Base-by-base conservation (phyloP, 192 early-diverging fungal species). In the Backusella westeae region DNA sequence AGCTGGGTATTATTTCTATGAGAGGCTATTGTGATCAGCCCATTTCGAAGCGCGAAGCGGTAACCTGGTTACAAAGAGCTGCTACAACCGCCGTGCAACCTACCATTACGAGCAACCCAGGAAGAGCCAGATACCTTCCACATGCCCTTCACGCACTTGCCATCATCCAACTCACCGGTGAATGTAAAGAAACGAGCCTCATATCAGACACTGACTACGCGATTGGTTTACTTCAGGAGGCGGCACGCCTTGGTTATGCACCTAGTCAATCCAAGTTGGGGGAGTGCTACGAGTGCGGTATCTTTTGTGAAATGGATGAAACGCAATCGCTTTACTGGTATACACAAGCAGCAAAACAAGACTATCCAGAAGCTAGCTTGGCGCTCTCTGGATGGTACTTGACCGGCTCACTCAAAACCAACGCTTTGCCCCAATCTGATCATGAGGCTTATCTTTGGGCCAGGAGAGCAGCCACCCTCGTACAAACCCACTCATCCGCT, bases 51-150 rank as follows among this genome's bases (percentile, higher is more conserved):
- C 87, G 96, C 14, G 97, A 99, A 73, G 96, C 94, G 23, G 87
- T 97, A 38, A 95, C 91, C 14, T 97, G 94, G 95, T 87, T 99
- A 44, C 98, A 98, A 81, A 85, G 96, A 36, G 97, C 95, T 4
- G 95, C 94, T 0, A 87, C 89, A 36, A 91, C 92, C 77, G 94
- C 97, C 4, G 95, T 96, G 17, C 26, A 21, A 32, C 44, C 70
- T 3, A 44, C 44, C 4, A 44, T 71, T 34, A 44, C 23, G 5
- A 41, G 42, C 29, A 49, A 36, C 14, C 26, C 26, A 49, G 70
- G 44, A 46, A 29, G 14, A 23, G 39, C 69, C 6, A 63, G 8
- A 63, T 63, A 23, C 23, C 35, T 75, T 35, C 74, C 74, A 5
- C 74, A 75, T 44, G 74, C 74, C 0, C 65, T 75, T 6, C 65